Evolutionary conservation across 164 flowering plant genomes (phyloP), one percentile per base, ranked within the genome.

Genomic region (Stephania cephalantha): DNA sequence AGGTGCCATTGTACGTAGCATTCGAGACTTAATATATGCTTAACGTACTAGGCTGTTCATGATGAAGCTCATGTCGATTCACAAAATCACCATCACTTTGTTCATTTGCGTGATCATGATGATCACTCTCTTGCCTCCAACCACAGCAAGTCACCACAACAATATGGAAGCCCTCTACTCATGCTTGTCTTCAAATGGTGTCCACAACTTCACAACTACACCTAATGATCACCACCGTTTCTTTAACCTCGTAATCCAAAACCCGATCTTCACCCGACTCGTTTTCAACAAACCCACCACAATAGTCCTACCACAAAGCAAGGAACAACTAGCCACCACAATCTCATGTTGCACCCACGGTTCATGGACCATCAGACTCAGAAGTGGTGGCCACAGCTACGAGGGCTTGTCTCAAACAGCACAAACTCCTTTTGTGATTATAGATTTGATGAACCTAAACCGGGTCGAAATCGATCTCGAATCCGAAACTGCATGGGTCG

Each of bases 351-450:
- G 68, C 68, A 22, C 70, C 52, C 69, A 35, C 52, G 9, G 61
- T 70, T 71, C 42, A 35, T 35, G 42, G 42, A 35, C 42, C 42
- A 35, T 35, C 42, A 2, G 42, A 35, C 42, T 35, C 5, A 42
- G 78, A 35, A 53, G 73, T 31, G 77, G 77, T 1, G 77, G 72
- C 65, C 77, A 75, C 71, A 75, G 77, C 71, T 76, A 22, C 69
- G 78, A 76, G 29, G 73, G 68, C 69, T n/a, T 76, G 6, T 76
- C 78, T 29, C 61, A 72, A 42, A 25, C 22, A 42, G 68, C 53
- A 9, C 45, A 70, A 13, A 44, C 35, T n/a, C 78, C 74, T 1
- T 76, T 76, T 25, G 73, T 70, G 22, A 71, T 76, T 68, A 70
- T 76, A 17, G 78, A 76, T 68, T 29, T 70, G 55, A 70, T 70